Conservation (phyloP, 2,329 filamentous ascomycete species). For the Aureobasidium uvarum region DNA sequence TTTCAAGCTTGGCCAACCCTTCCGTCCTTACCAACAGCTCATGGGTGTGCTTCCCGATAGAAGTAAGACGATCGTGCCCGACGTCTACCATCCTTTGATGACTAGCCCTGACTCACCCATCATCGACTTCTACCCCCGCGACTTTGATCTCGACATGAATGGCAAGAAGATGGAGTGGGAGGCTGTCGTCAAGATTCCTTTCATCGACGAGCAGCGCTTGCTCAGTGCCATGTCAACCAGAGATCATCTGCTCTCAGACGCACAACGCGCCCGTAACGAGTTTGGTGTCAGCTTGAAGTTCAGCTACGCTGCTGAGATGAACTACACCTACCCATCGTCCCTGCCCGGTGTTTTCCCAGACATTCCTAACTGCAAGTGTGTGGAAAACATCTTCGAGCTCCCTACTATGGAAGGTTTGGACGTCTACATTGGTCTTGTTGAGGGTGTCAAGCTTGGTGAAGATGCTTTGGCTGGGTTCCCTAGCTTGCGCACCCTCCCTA, state of each 20-base stretch:
- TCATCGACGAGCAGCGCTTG: slow-evolving; percentile 89
- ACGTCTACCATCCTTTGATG: slow-evolving; percentile 88
- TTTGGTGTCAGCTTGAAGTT: slow-evolving; percentile 95
- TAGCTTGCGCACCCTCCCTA: slow-evolving; percentile 79
- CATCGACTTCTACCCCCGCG: slow-evolving; percentile 94
- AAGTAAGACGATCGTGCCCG: slow-evolving; percentile 93
- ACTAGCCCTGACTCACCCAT: slow-evolving; percentile 87
- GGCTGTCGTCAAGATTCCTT: slow-evolving; percentile 97
- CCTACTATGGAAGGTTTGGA: slow-evolving; percentile 89
- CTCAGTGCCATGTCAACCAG: slow-evolving; percentile 82
- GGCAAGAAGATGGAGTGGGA: slow-evolving; percentile 99
- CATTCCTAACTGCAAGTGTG: slow-evolving; percentile 78
- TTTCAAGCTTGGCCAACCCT: slow-evolving; percentile 92
- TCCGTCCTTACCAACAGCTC: slow-evolving; percentile 90
- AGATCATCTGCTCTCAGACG: slow-evolving; percentile 71
- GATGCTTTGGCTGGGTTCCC: slow-evolving; percentile 92
- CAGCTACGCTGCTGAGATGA: slow-evolving; percentile 72
- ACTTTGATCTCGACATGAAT: slow-evolving; percentile 98
- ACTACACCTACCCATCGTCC: slow-evolving; percentile 84
- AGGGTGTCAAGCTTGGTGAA: slow-evolving; percentile 77
- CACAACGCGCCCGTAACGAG: slow-evolving; percentile 78
- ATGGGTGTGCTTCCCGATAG: slow-evolving; percentile 98
- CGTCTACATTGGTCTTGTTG: slow-evolving; percentile 77
- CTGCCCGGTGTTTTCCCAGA: slow-evolving; percentile 88
- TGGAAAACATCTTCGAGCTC: slow-evolving; percentile 95